Base-by-base conservation (phyloP, 2,329 filamentous ascomycete species). In the Xylaria sp. region DNA sequence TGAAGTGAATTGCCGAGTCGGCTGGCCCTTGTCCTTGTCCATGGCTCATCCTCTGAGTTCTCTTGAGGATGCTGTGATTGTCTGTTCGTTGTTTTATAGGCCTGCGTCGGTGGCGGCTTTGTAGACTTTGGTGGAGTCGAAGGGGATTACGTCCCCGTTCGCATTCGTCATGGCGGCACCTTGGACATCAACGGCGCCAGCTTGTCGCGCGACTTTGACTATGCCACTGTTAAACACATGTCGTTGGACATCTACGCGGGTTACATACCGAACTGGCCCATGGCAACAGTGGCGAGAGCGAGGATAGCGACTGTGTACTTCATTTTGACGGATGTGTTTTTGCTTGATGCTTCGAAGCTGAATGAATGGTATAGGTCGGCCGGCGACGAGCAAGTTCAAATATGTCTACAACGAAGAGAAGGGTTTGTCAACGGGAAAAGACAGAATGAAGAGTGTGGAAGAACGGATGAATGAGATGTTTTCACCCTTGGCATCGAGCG, bases 281-380 rank as follows among this genome's bases (percentile, higher is more conserved):
- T 72, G 68, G 77, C 81, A 69, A 79, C 75, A 58, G 80, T 75
- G 73, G 78, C 75, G 64, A 86, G 73, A 64, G 81, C 75, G 68
- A 83, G 73, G 64, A 85, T 59, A 69, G 79, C 76, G 68, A 81
- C 63, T 61, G 80, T 78, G 79, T 81, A 81, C 78, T 84, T 80
- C 83, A 86, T 86, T 62, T 78, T 85, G 79, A 75, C 72, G 68
- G 70, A 58, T 69, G 66, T 54, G 38, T 58, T 69, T 54, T 64
- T 60, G 59, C 60, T 65, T 64, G 53, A 63, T 65, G 59, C 60
- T 68, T 58, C 54, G 58, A 70, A 63, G 67, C 62, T 67, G 54
- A 67, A 73, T 63, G 68, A 72, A 69, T 60, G 58, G 70, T 74
- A 73, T 74, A 74, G 71, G 81, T 84, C 81, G 82, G 72, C 81